Base-by-base conservation (phyloP, 345 rosid species). In the Nephelium lappaceum region DNA sequence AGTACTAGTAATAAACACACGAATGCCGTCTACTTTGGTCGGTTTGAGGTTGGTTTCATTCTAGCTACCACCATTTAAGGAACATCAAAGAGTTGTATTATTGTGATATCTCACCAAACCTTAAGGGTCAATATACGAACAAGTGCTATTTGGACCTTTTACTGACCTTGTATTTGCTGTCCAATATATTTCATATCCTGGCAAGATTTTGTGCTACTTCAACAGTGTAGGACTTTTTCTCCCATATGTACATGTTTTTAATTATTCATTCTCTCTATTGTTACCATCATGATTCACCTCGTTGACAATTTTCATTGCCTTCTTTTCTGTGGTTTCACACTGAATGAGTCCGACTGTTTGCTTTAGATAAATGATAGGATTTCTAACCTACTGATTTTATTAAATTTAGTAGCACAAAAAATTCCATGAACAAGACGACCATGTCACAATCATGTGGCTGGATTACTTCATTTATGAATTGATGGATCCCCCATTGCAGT, bases 21-120 rank as follows among this genome's bases (percentile, higher is more conserved):
- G 10, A 66, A 66, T 36, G 69, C 43, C 11, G 45, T 36, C 69
- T 39, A 15, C 23, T 27, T 66, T 66, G 69, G 69, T 66, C 69
- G 69, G 69, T 36, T 3, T 8, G 12, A 25, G 68, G 41, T 64
- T 12, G 38, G 41, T 25, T 24, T 64, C 5, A 41, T 27, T 27
- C 41, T 11, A 64, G 0, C 68, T 64, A 64, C 68, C 68, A 24
- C 41, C 41, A 27, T 64, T 64, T 64, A 27, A 64, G 68, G 68
- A 12, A 19, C 41, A 27, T 24, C 19, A 64, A 24, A 31, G 68
- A 25, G 11, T 64, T 64, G 38, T 11, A 7, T 11, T 24, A 15
- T 63, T 63, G 38, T 27, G 12, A 63, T 23, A 10, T 24, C 16
- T 64, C 41, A n/a, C 19, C 65, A 60, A n/a, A 60, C 11, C 9